Evolutionary conservation across 345 rosid species (phyloP).

Genomic region (Gossypium anomalum): DNA sequence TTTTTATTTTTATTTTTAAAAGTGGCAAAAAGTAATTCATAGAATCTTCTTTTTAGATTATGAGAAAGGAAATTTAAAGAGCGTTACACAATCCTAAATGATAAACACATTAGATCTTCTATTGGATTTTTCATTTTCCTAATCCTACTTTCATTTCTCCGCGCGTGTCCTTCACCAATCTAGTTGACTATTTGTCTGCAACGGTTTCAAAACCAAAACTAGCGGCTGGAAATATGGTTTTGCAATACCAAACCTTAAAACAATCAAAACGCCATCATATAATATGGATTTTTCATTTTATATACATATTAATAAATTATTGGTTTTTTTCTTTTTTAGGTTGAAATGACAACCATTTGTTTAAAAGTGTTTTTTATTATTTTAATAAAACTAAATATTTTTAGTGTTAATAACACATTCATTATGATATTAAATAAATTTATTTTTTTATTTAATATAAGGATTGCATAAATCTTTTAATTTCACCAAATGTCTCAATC

Average conservation of each 20-base stretch:
- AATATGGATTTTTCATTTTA: too few relatives aligned
- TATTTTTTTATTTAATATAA: too few relatives aligned
- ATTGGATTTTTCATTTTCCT: background rate
- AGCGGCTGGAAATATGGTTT: background rate
- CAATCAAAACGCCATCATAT: too few relatives aligned
- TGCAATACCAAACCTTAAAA: background rate
- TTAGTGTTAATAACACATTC: too few relatives aligned
- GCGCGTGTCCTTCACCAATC: background rate
- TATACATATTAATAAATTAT: too few relatives aligned
- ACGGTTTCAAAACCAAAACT: background rate
- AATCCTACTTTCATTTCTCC: background rate
- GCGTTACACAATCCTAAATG: background rate
- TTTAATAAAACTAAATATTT: too few relatives aligned
- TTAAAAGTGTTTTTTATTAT: too few relatives aligned
- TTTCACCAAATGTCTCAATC: too few relatives aligned
- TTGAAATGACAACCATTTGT: too few relatives aligned
- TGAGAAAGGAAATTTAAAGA: slow-evolving; percentile 13
- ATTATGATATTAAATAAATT: too few relatives aligned
- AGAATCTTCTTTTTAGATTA: slow-evolving; percentile 42
- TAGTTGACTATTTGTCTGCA: background rate
- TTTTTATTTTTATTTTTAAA: background rate
- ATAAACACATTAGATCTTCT: background rate
- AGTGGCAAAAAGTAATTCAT: background rate
- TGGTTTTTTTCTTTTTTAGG: too few relatives aligned
- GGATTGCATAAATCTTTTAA: too few relatives aligned